Base-by-base conservation (phyloP, 805 yeast genomes). In the Yarrowia deformans region DNA sequence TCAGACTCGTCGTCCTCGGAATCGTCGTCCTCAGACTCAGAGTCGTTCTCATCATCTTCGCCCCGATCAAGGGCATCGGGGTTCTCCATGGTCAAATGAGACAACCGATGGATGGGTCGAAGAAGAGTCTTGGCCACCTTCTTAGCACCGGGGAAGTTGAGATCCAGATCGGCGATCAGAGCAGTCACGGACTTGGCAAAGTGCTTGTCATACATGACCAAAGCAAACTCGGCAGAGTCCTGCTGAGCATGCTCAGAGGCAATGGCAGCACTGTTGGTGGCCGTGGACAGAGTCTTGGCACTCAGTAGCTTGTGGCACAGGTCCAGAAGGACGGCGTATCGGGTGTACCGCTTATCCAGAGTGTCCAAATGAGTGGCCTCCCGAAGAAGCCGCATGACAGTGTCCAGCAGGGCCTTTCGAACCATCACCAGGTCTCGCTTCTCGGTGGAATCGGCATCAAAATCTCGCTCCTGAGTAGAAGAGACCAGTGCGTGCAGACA, bases 371-470 rank as follows among this genome's bases (percentile, higher is more conserved):
- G 78, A 0, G 74, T 64, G 18, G 78, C 77, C 32, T 63, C 68
- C 29, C 56, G 43, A 6, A 91, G 74, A 0, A 87, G 86, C 71
- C 87, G 90, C 43, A 85, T 81, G 4, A 91, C 77, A 0, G 88
- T 82, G 71, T 93, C 97, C 29, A 87, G 84, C 1, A 91, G 85
- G 75, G 89, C 90, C 73, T 87, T 88, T 69, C 97, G 80, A 37
- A 92, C 87, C 74, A 89, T 88, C 0, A 86, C 81, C 84, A 91
- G 92, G 32, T 61, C 69, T n/a, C 73, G 74, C 16, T 72, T 60
- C 35, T 69, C 72, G 54, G 84, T 87, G 16, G 80, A 69, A 6
- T 72, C 72, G 7, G 48, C 69, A 35, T 67, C 67, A 18, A 71
- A 74, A 43, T 79, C 81, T 2, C 81, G 78, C 50, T 84, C 87